Percentiles rank a stretch among this genome's conserved stretches.
Conservation (phyloP, 306 rosid species). For the Quercus agrifolia region DNA sequence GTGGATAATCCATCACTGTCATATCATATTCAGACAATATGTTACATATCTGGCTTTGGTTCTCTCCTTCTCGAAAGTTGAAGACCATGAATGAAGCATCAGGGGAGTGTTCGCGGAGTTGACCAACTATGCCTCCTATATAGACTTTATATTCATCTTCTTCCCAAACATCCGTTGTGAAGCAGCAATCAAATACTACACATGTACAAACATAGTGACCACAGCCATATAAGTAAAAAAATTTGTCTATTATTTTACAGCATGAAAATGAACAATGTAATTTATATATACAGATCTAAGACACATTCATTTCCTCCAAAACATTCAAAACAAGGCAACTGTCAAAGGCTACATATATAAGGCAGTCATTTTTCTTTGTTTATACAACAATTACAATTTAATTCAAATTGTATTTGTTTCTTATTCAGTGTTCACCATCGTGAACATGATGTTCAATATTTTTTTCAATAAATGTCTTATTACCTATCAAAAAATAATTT, state of each 20-base stretch:
- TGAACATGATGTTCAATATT: too few relatives aligned
- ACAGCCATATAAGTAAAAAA: slow-evolving; percentile 5
- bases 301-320: background rate
- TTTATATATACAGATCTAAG: background rate
- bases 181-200: slow-evolving; percentile 96
- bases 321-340: background rate
- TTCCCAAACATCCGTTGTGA: slow-evolving; percentile 78
- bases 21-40: slow-evolving; percentile 72
- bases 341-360: background rate
- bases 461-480: too few relatives aligned
- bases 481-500: background rate
- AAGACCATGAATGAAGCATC: slow-evolving; percentile 95
- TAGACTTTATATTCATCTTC: slow-evolving; percentile 68
- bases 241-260: slow-evolving; percentile 12
- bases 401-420: background rate
- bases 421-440: too few relatives aligned
- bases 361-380: background rate
- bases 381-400: background rate
- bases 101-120: slow-evolving; percentile 66
- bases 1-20: slow-evolving; percentile 97
- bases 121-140: slow-evolving; percentile 66
- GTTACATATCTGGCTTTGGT: slow-evolving; percentile 60
- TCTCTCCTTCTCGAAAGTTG: slow-evolving; percentile 89
- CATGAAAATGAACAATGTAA: slow-evolving; percentile 7
- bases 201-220: slow-evolving; percentile 24